phyloP scores from a whole-genome alignment of 176 grass and related monocot species.

The Dactylis glomerata region DNA sequence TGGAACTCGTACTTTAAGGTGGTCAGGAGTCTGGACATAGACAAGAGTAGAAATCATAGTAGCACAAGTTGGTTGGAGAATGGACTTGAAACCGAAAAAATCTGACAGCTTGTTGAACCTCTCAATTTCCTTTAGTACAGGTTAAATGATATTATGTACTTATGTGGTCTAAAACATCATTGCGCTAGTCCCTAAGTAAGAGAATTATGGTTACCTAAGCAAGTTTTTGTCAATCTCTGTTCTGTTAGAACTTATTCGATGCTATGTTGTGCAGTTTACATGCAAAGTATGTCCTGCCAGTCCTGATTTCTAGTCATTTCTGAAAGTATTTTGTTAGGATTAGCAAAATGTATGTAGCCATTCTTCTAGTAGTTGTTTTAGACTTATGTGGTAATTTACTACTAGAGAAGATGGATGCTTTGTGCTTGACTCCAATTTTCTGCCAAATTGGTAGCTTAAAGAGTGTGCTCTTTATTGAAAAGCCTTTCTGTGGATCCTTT shows the following conservation, averaged over 20 bases:
- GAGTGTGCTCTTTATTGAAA: not conserved
- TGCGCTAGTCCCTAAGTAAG: not conserved
- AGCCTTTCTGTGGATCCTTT: conserved; percentile 22
- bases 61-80: not conserved
- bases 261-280: not conserved
- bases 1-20: conserved; percentile 1
- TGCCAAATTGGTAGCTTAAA: not conserved
- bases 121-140: not conserved
- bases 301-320: conserved; percentile 3
- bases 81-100: conserved; percentile 4
- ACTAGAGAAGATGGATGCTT: not conserved
- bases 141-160: not conserved
- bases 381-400: not conserved
- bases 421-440: not conserved
- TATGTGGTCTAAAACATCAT: not conserved
- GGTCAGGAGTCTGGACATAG: not conserved
- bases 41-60: not conserved
- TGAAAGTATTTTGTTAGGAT: not conserved
- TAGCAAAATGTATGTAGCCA: not conserved
- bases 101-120: not conserved
- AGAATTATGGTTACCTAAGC: not conserved
- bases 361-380: not conserved
- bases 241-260: not conserved
- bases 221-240: not conserved
- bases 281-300: not conserved